These are phyloP conservation scores for Boletus reticuloceps DNA, from an alignment of 768 basidiomycete genomes.

Conservation along the genomic window DNA sequence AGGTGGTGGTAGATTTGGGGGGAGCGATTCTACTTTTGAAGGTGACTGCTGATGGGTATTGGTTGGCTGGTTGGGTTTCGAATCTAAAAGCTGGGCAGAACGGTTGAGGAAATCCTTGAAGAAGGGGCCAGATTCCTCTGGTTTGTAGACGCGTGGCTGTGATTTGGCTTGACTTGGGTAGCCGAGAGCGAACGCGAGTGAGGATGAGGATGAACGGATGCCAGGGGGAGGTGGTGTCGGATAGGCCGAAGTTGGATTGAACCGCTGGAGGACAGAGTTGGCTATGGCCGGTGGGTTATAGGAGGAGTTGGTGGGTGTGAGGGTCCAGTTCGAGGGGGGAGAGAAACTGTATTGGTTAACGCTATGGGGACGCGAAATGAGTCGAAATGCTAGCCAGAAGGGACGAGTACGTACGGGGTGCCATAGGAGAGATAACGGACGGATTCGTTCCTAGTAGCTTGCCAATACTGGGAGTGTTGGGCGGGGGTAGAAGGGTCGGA, in stretches of 20 bases:
- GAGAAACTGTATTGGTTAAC: conserved; percentile 30
- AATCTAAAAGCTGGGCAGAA: conserved; percentile 45
- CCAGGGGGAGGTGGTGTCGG: conserved; percentile 69
- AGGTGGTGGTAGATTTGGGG: conserved; percentile 13
- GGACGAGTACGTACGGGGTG: conserved; percentile 41
- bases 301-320: conserved; percentile 42
- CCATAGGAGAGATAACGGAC: conserved; percentile 56
- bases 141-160: conserved; percentile 37
- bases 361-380: conserved; percentile 12
- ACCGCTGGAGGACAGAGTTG: conserved; percentile 62
- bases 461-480: conserved; percentile 62
- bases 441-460: conserved; percentile 57
- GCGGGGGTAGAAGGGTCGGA: conserved; percentile 43
- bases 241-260: conserved; percentile 59
- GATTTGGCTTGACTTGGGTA: conserved; percentile 31
- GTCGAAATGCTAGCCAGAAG: background rate
- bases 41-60: conserved; percentile 18
- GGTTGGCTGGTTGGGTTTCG: conserved; percentile 18
- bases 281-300: conserved; percentile 60
- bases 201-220: conserved; percentile 66
- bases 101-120: conserved; percentile 60
- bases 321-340: conserved; percentile 40
- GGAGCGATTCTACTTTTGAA: conserved; percentile 14
- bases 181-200: conserved; percentile 72
- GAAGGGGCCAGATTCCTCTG: conserved; percentile 61